These are phyloP conservation scores for Imleria badia DNA, from an alignment of 768 basidiomycete species.

Conservation along the genomic window DNA sequence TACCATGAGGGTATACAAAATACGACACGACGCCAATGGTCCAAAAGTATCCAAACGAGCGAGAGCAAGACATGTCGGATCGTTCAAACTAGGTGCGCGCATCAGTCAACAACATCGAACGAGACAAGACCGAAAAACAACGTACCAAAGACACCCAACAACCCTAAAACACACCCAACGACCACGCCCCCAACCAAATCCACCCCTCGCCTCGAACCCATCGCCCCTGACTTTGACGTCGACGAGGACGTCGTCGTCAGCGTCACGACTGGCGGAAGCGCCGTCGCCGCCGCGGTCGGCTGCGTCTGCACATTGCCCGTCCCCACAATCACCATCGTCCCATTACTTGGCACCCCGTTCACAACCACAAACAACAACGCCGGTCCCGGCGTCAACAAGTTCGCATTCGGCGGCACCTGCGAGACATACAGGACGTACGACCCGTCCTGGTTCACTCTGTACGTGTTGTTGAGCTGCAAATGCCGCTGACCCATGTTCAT, in stretches of 20 bases:
- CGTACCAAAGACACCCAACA: constrained; percentile 2
- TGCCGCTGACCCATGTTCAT: constrained; percentile 89
- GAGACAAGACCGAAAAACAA: background rate
- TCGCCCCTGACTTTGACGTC: background rate
- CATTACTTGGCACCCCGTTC: constrained; percentile 81
- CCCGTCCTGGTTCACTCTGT: constrained; percentile 75
- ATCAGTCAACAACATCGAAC: background rate
- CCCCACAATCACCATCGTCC: constrained; percentile 74
- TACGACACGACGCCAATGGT: background rate
- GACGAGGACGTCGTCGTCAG: background rate
- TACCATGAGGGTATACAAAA: background rate
- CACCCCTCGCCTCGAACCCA: background rate
- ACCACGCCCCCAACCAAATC: background rate
- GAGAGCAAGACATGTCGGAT: background rate
- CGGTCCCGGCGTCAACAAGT: constrained; percentile 88
- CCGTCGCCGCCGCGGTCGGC: constrained; percentile 42
- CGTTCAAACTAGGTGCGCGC: background rate
- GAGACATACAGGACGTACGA: constrained; percentile 76
- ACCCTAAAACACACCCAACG: background rate
- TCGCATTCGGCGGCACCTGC: constrained; percentile 82
- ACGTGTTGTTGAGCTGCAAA: constrained; percentile 83
- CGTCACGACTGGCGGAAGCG: constrained; percentile 41
- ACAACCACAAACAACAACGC: constrained; percentile 77
- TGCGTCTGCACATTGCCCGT: constrained; percentile 77
- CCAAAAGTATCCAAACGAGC: background rate